Evolutionary conservation across 192 early-diverging fungal genomes (phyloP).

Genomic region (Pilobolus umbonatus): DNA sequence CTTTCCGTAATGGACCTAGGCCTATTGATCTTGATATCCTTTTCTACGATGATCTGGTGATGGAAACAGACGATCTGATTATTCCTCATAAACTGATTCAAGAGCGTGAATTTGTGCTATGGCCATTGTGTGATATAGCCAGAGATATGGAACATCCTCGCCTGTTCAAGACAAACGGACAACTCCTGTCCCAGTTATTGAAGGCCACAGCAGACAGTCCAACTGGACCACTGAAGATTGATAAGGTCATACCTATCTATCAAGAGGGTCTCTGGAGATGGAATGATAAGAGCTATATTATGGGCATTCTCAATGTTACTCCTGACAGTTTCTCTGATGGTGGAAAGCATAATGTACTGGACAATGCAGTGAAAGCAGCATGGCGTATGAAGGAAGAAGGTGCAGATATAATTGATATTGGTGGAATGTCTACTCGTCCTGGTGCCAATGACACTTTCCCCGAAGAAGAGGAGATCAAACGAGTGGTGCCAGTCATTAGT

Average conservation of each 20-base stretch:
- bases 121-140: conserved; percentile 93
- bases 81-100: conserved; percentile 87
- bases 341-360: conserved; percentile 60
- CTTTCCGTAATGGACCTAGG: conserved; percentile 80
- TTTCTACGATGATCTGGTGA: conserved; percentile 77
- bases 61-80: conserved; percentile 58
- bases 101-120: conserved; percentile 93
- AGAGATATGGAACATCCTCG: conserved; percentile 84
- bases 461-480: conserved; percentile 73
- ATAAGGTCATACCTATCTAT: conserved; percentile 50
- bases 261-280: conserved; percentile 48
- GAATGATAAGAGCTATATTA: conserved; percentile 69
- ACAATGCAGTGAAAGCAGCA: conserved; percentile 64
- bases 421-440: conserved; percentile 92
- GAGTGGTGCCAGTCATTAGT: conserved; percentile 86
- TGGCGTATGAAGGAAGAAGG: conserved; percentile 66
- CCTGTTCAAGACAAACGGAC: conserved; percentile 69
- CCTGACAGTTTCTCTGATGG: conserved; percentile 98
- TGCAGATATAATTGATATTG: conserved; percentile 92
- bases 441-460: conserved; percentile 66
- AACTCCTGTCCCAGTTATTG: conserved; percentile 59
- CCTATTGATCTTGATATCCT: conserved; percentile 95
- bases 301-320: conserved; percentile 97
- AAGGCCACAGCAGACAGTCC: conserved; percentile 40
- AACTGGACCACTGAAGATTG: conserved; percentile 36